Evolutionary conservation across 2,329 filamentous ascomycete species (phyloP).

Genomic region (Epichloe coenophiala): DNA sequence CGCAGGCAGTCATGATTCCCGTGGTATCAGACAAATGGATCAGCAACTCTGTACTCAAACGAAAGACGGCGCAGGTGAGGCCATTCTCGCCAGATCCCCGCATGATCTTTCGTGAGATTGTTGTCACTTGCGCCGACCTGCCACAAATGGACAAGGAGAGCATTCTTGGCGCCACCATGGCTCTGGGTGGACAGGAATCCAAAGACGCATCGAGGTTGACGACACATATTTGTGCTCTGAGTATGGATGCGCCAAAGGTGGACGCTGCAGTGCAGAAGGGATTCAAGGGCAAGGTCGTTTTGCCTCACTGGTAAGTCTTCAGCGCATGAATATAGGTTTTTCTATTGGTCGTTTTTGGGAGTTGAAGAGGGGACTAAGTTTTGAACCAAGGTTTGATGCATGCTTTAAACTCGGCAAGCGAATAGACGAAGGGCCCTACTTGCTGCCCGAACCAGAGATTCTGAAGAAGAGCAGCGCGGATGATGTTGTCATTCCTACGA

Average conservation of each 20-base stretch:
- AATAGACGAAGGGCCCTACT: slow-evolving; percentile 79
- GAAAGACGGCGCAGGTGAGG: slow-evolving; percentile 62
- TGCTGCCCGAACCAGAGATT: slow-evolving; percentile 74
- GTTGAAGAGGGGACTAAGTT: background rate
- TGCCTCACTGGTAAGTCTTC: slow-evolving; percentile 69
- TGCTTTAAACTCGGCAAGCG: slow-evolving; percentile 85
- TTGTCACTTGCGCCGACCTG: slow-evolving; percentile 71
- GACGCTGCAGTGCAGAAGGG: slow-evolving; percentile 47
- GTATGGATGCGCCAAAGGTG: slow-evolving; percentile 61
- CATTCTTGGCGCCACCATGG: slow-evolving; percentile 78
- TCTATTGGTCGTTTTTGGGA: too few species aligned
- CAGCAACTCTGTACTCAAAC: slow-evolving; percentile 51
- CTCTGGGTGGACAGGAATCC: slow-evolving; percentile 74
- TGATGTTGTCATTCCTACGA: slow-evolving; percentile 40
- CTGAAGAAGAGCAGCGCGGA: slow-evolving; percentile 46
- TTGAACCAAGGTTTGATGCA: slow-evolving; percentile 67
- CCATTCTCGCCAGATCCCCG: slow-evolving; percentile 84
- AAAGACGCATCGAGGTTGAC: slow-evolving; percentile 57
- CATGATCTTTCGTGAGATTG: slow-evolving; percentile 77
- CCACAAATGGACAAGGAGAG: slow-evolving; percentile 81
- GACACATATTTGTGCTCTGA: slow-evolving; percentile 80
- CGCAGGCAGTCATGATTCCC: slow-evolving; percentile 65
- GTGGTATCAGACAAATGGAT: slow-evolving; percentile 80
- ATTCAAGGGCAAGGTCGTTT: slow-evolving; percentile 65
- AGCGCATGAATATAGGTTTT: background rate